These are phyloP conservation scores for Mucor indicus DNA, from an alignment of 371 early-diverging fungal species.

Conservation along the genomic window DNA sequence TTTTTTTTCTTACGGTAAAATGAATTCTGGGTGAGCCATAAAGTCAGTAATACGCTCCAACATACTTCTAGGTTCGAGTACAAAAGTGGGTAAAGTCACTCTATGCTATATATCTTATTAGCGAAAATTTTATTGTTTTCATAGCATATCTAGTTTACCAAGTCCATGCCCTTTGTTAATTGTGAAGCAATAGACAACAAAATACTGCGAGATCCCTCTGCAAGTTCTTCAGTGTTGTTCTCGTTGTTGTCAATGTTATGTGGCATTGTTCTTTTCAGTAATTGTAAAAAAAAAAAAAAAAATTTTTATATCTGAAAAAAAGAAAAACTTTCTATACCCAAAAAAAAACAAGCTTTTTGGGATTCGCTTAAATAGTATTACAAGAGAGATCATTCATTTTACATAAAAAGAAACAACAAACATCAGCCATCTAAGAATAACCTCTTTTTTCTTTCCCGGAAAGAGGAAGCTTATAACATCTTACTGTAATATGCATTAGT, in stretches of 20 bases:
- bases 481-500: no score
- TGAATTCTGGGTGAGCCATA: slow-evolving; percentile 89
- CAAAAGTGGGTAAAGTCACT: slow-evolving; percentile 95
- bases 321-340: no score
- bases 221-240: slow-evolving; percentile 77
- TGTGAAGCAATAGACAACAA: slow-evolving; percentile 83
- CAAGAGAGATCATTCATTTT: no score
- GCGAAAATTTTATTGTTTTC: neutral
- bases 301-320: no score
- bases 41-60: slow-evolving; percentile 95
- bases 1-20: slow-evolving; percentile 62
- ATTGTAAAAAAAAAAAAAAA: no score
- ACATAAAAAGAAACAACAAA: no score
- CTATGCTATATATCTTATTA: slow-evolving; percentile 36
- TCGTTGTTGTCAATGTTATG: slow-evolving; percentile 23
- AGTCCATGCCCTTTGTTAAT: slow-evolving; percentile 86
- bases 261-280: no score
- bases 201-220: slow-evolving; percentile 85
- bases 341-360: no score
- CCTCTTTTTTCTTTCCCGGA: no score
- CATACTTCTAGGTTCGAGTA: slow-evolving; percentile 94
- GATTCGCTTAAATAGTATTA: no score
- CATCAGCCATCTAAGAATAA: no score
- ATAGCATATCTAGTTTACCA: slow-evolving; percentile 26
- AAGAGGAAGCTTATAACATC: no score